Conservation (phyloP, 1,284 basidiomycete species). For the Ceratorhiza oryzae-sativae region DNA sequence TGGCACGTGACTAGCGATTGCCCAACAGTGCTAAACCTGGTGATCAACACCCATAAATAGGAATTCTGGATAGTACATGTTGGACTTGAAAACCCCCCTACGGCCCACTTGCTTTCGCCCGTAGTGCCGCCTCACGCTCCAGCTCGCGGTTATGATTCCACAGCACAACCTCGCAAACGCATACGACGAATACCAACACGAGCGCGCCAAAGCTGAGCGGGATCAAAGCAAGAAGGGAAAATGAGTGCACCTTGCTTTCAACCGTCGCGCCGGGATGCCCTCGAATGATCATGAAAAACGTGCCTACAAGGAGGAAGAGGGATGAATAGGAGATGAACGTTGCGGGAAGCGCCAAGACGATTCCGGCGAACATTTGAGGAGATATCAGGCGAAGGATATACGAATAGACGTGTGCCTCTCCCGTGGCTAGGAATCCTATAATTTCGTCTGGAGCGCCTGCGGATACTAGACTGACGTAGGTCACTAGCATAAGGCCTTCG, state of each 20-base stretch:
- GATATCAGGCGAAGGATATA: background rate
- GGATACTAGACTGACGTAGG: background rate
- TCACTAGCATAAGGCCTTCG: constrained; percentile 15
- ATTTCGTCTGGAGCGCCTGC: constrained; percentile 8
- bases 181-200: background rate
- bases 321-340: constrained; percentile 2
- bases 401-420: background rate
- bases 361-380: background rate
- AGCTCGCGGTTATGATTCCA: background rate
- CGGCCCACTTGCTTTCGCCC: no score
- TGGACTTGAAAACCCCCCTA: no score
- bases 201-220: background rate
- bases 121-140: no score
- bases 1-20: no score
- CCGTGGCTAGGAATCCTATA: background rate
- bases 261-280: background rate
- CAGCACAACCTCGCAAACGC: background rate
- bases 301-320: constrained; percentile 1
- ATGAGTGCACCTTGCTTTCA: background rate
- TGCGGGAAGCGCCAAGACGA: constrained; percentile 2
- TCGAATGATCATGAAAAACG: constrained; percentile 1
- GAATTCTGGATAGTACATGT: no score
- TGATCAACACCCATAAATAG: no score
- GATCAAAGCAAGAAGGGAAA: background rate
- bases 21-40: no score